Evolutionary conservation across 2,329 filamentous ascomycete genomes (phyloP), one percentile per base, ranked within the genome.

Genomic region (Byssothecium circinans): DNA sequence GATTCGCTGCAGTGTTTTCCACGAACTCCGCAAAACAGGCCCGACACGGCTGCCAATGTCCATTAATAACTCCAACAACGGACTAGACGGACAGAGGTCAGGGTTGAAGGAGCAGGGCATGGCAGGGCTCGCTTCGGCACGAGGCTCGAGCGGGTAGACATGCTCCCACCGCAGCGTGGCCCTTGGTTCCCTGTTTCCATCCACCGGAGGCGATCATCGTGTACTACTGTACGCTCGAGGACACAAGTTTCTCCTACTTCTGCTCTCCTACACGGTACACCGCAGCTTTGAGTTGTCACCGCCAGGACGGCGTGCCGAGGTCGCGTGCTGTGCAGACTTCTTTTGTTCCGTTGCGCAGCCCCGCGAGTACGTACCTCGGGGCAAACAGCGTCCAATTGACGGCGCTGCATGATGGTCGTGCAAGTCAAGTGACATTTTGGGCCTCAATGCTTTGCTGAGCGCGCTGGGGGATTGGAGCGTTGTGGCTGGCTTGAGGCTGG

Each of bases 1-100:
- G 52, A 68, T 69, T 69, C 57, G 65, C 57, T 56, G 59, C 37
- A 20, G 42, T 38, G 49, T 52, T 49, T 49, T 51, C 52, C 53
- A 45, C 25, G 32, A 36, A 43, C 17, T 17, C 35, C 38, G 52
- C 62, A 60, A 66, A 68, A 56, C 56, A 30, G 15, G 45, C 65
- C 52, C 27, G 10, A 65, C 58, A n/a, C 23, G 59, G 53, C 42
- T 1, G 14, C 8, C 56, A 61, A 55, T 58, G 57, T 47, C 63
- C 64, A 68, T 68, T 68, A 70, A 69, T 68, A 67, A 51, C 52
- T 23, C 57, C 35, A 29, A 33, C 19, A 41, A 14, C 44, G 50
- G 54, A 49, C 47, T 45, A 59, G 45, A 41, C 23, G 47, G 22
- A 48, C 15, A 25, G n/a, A 5, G 23, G 22, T 19, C 27, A 33